Percentiles rank a stretch among this genome's conserved stretches.
These are phyloP conservation scores for Leptosphaerulina australis DNA, from an alignment of 2,329 filamentous ascomycete genomes.

Conservation along the genomic window DNA sequence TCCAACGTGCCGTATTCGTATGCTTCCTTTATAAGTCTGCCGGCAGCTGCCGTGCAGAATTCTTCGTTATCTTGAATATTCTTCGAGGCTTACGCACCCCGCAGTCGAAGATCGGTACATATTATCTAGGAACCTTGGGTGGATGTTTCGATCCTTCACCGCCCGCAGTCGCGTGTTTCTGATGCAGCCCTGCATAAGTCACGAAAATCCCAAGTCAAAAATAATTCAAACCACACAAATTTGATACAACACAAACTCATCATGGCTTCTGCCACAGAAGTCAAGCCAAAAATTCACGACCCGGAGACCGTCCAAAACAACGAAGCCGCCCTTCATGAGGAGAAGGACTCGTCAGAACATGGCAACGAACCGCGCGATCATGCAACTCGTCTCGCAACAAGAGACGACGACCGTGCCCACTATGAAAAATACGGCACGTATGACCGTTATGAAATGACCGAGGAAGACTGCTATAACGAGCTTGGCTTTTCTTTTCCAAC, in stretches of 20 bases:
- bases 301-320: constrained; percentile 23
- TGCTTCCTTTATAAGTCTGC: constrained; percentile 9
- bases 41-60: neutral
- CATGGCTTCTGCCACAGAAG: constrained; percentile 14
- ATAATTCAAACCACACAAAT: neutral
- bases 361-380: constrained; percentile 29
- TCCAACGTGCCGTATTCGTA: neutral
- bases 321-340: constrained; percentile 26
- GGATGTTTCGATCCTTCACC: neutral
- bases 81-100: constrained; percentile 8
- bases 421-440: constrained; percentile 47
- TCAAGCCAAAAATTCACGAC: constrained; percentile 26
- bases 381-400: constrained; percentile 19
- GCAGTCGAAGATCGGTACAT: constrained; percentile 1
- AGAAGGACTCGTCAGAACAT: constrained; percentile 33
- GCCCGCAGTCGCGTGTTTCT: neutral
- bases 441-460: constrained; percentile 57
- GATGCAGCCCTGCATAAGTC: neutral
- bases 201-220: neutral
- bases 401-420: constrained; percentile 35
- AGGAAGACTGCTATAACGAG: constrained; percentile 57
- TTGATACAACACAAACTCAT: neutral
- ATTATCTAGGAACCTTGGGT: constrained; percentile 6
- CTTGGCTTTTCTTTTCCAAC: constrained; percentile 57
- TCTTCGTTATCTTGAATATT: neutral